These are phyloP conservation scores for Erigeron philadelphicus DNA, from an alignment of 140 eudicot genomes.

Conservation along the genomic window DNA sequence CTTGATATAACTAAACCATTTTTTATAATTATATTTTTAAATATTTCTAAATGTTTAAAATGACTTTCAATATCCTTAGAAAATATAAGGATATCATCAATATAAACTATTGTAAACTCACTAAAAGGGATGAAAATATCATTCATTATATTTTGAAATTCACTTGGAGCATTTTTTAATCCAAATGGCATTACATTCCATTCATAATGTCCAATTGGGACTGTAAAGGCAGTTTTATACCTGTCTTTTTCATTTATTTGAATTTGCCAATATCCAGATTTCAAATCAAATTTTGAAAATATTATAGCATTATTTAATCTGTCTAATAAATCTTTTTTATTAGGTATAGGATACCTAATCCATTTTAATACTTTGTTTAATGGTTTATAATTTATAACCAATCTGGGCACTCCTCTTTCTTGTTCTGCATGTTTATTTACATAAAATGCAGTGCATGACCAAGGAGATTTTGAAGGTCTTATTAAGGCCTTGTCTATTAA, in stretches of 20 bases:
- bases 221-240: background rate
- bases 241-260: constrained; percentile 5
- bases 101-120: constrained; percentile 4
- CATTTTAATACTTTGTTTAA: constrained; percentile 9
- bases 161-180: too few relatives aligned
- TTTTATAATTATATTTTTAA: background rate
- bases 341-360: constrained; percentile 9
- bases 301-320: background rate
- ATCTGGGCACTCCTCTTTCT: background rate
- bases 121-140: too few relatives aligned
- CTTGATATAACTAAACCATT: constrained; percentile 1
- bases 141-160: too few relatives aligned
- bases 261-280: constrained; percentile 6
- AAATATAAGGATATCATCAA: background rate
- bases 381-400: background rate
- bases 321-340: constrained; percentile 8
- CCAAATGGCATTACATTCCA: background rate
- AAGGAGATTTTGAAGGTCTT: background rate
- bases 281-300: constrained; percentile 4
- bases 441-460: background rate
- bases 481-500: background rate
- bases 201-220: background rate
- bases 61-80: background rate
- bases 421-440: constrained; percentile 1
- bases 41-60: background rate